These are phyloP conservation scores for Codiaeum variegatum DNA, from an alignment of 441 rosid genomes.

Conservation along the genomic window DNA sequence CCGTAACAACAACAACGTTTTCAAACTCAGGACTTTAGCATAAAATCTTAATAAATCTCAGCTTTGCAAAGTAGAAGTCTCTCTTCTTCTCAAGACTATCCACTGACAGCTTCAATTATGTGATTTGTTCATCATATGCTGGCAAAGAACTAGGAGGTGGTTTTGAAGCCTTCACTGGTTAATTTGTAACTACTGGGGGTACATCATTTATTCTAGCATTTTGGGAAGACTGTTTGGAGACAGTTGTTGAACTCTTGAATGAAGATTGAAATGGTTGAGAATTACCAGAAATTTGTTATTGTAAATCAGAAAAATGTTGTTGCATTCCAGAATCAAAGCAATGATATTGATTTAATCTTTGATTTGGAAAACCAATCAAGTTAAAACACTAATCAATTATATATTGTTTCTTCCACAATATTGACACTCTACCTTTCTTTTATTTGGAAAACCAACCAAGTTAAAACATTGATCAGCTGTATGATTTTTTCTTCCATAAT, in stretches of 20 bases:
- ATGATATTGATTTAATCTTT: too few species aligned
- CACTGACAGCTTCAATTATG: constrained; percentile 80
- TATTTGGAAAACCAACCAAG: too few species aligned
- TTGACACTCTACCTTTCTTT: too few species aligned
- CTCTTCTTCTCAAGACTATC: constrained; percentile 97
- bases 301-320: too few species aligned
- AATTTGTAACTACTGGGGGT: constrained; percentile 42
- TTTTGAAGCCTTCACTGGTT: constrained; percentile 46
- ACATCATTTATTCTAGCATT: constrained; percentile 47
- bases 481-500: too few species aligned
- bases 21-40: constrained; percentile 73
- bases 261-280: constrained; percentile 55
- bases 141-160: constrained; percentile 46
- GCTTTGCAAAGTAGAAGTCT: constrained; percentile 85
- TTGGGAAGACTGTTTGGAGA: constrained; percentile 55
- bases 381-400: too few species aligned
- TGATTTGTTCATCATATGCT: constrained; percentile 84
- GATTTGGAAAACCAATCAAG: too few species aligned
- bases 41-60: constrained; percentile 84
- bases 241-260: constrained; percentile 44
- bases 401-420: too few species aligned
- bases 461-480: too few species aligned
- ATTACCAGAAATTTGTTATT: too few species aligned
- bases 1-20: constrained; percentile 65
- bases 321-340: too few species aligned